A percentile compares a stretch with the other conserved stretches of the same genome.
These are phyloP conservation scores for Backusella parvicylindrica DNA, from an alignment of 192 early-diverging fungal genomes.

Conservation along the genomic window DNA sequence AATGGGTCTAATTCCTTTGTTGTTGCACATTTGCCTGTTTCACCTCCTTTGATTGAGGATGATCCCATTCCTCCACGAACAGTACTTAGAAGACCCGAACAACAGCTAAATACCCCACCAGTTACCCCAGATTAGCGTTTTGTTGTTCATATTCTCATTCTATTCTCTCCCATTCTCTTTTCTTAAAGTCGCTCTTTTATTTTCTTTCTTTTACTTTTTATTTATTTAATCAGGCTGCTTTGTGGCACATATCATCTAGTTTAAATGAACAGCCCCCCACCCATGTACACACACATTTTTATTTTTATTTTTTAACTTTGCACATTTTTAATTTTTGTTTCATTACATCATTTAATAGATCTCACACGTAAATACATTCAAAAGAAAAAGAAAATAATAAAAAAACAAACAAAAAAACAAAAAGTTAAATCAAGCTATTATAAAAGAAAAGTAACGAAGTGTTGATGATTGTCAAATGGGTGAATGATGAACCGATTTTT, in stretches of 20 bases:
- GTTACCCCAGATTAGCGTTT: background rate
- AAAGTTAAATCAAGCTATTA: background rate
- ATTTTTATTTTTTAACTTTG: background rate
- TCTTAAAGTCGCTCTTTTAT: background rate
- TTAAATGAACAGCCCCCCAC: background rate
- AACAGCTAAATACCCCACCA: background rate
- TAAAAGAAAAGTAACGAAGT: background rate
- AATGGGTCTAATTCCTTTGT: conserved; percentile 23
- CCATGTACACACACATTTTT: background rate
- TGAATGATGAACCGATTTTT: background rate
- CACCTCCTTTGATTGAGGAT: conserved; percentile 47
- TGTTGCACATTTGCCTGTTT: background rate
- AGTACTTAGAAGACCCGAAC: conserved; percentile 37
- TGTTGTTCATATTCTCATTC: background rate
- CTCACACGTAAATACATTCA: background rate
- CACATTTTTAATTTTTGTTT: background rate
- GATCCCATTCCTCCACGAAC: conserved; percentile 57
- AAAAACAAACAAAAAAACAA: background rate
- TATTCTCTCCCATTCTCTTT: background rate
- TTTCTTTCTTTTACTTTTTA: background rate
- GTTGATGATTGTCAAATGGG: background rate
- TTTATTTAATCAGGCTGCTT: background rate
- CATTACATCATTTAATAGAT: background rate
- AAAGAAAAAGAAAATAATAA: background rate
- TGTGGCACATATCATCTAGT: background rate